Conservation (phyloP, 345 rosid genomes). For the sweet orange (Citrus sinensis) region DNA sequence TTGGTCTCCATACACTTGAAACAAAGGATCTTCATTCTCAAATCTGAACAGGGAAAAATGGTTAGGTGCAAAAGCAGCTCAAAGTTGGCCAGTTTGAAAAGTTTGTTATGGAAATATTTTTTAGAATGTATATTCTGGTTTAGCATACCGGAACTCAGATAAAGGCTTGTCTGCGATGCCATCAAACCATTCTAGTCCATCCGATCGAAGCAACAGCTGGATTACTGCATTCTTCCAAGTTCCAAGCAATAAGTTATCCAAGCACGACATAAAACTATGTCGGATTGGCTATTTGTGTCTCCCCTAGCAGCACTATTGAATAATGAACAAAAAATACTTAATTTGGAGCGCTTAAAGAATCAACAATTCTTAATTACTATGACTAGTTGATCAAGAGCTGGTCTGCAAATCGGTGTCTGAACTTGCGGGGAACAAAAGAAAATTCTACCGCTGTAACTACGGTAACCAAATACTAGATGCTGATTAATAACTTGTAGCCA, state of each 20-base stretch:
- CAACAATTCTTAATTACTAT: neutral
- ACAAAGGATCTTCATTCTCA: conserved; percentile 24
- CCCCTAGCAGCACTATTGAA: neutral
- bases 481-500: too few species aligned
- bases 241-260: neutral
- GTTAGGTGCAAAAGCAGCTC: neutral
- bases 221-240: conserved; percentile 32
- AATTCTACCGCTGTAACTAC: too few species aligned
- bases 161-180: conserved; percentile 35
- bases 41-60: conserved; percentile 15
- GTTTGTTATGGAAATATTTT: neutral
- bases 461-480: too few species aligned
- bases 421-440: too few species aligned
- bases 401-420: too few species aligned
- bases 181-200: conserved; percentile 49
- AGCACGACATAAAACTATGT: neutral
- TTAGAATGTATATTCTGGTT: neutral
- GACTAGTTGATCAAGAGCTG: neutral
- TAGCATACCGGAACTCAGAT: conserved; percentile 24
- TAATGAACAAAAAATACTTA: neutral
- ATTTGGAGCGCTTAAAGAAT: neutral
- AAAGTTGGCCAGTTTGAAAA: neutral
- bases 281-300: neutral
- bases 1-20: conserved; percentile 24
- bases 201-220: conserved; percentile 36